Evolutionary conservation across 768 basidiomycete genomes (phyloP).

Genomic region (Tulasnella sp.): DNA sequence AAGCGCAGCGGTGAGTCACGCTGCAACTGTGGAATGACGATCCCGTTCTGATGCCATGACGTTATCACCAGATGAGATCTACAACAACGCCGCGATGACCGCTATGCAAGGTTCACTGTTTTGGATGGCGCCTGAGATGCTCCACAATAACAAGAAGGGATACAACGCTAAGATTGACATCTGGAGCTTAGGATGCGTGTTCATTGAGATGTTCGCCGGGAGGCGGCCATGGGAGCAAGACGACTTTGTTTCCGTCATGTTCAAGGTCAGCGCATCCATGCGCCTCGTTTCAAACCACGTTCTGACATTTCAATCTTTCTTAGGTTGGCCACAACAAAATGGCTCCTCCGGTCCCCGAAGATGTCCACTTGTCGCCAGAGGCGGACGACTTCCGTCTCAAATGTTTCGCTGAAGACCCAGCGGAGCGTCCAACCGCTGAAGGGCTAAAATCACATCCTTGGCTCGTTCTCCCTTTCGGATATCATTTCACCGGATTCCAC

Average conservation of each 20-base stretch:
- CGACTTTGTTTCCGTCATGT: constrained; percentile 85
- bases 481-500: constrained; percentile 62
- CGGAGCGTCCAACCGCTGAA: constrained; percentile 66
- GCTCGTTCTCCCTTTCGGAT: constrained; percentile 56
- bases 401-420: constrained; percentile 89
- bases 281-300: background rate
- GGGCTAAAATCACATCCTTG: constrained; percentile 75
- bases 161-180: constrained; percentile 98
- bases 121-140: constrained; percentile 98
- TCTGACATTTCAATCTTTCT: background rate
- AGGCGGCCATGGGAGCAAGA: constrained; percentile 87
- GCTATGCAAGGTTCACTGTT: constrained; percentile 97
- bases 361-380: constrained; percentile 58
- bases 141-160: constrained; percentile 68
- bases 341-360: constrained; percentile 81
- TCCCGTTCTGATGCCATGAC: background rate
- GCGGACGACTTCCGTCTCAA: constrained; percentile 78
- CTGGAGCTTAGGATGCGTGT: constrained; percentile 98
- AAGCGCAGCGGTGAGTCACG: constrained; percentile 52
- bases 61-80: constrained; percentile 53
- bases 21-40: background rate
- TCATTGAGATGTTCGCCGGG: constrained; percentile 99
- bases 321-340: constrained; percentile 77
- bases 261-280: constrained; percentile 49
- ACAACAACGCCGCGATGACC: constrained; percentile 65